Conservation (phyloP, 495 filamentous ascomycete genomes). For the Neurospora sp. region DNA sequence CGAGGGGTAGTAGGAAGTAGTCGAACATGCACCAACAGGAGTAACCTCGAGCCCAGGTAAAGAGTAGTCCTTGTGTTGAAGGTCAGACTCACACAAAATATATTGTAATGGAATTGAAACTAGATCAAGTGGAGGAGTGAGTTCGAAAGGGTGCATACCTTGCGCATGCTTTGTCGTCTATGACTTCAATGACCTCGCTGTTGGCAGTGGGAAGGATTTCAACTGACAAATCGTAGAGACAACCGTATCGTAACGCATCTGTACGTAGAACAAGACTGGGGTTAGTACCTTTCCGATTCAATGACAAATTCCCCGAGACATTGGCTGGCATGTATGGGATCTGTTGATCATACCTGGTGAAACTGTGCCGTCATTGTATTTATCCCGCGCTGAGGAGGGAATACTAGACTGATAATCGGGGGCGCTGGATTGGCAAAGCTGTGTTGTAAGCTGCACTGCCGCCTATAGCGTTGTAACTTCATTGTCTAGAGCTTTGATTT, state of each 20-base stretch:
- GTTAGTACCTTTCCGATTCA: background rate
- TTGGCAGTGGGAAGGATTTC: conserved; percentile 23
- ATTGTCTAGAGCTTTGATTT: conserved; percentile 35
- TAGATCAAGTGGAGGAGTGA: background rate
- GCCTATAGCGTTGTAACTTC: conserved; percentile 30
- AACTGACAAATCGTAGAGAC: conserved; percentile 30
- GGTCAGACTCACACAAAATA: background rate
- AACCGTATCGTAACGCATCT: conserved; percentile 27
- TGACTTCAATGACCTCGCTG: conserved; percentile 26
- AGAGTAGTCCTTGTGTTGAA: conserved; percentile 16
- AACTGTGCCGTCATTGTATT: background rate
- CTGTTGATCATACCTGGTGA: background rate
- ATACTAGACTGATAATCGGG: background rate
- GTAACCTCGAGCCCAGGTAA: conserved; percentile 25
- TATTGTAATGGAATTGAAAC: background rate
- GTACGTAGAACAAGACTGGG: background rate
- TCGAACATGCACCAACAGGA: conserved; percentile 29
- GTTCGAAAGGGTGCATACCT: conserved; percentile 8
- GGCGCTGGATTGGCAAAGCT: conserved; percentile 15
- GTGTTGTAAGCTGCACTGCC: conserved; percentile 36
- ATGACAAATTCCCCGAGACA: background rate
- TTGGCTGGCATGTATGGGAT: background rate
- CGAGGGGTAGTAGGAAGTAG: conserved; percentile 7
- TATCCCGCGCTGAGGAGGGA: background rate
- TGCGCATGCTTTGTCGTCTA: conserved; percentile 19